Base-by-base conservation (phyloP, 164 flowering plant species). In the Stephania japonica region DNA sequence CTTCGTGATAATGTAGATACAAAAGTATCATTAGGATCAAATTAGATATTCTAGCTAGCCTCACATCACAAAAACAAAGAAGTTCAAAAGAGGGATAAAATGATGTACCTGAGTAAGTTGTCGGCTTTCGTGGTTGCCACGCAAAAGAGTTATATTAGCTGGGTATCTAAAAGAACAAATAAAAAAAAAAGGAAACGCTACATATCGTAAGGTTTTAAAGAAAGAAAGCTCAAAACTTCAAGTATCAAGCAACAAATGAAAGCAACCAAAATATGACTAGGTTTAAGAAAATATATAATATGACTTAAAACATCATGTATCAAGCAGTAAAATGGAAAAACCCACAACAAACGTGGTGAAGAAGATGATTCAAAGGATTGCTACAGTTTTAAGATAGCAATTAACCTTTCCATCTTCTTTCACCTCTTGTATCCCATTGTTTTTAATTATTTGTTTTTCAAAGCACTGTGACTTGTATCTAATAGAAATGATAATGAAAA, bases 101-200 rank as follows among this genome's bases (percentile, higher is more conserved):
- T 47, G 56, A 47, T 44, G 74, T 82, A 95, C 99, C 94, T 95
- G 99, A 68, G 99, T 95, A 59, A 95, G 85, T 77, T 95, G 99
- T 73, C 99, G 83, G 83, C 99, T 92, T 84, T 95, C 98, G 85
- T 95, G 99, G 81, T 95, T 95, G 77, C 99, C 99, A 76, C 99
- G 99, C 81, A 94, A 84, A 73, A 94, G 95, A 72, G 99, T 94
- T 61, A 94, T 94, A 73, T 94, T 85, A 56, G 98, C 97, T 42
- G 98, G 98, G 74, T 89, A 90, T 86, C 98, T 94, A 70, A 42
- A 50, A n/a, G 11, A 74, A 53, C 68, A 68, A 65, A 21, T 38
- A 38, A 71, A 65, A 70, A 1, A 38, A 49, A 47, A 49, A 43
- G 32, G 32, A 32, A 53, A 16, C 14, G 1, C 5, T 14, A 41